Conservation (phyloP, 805 yeast genomes). For the Nakazawaea anatomiae region DNA sequence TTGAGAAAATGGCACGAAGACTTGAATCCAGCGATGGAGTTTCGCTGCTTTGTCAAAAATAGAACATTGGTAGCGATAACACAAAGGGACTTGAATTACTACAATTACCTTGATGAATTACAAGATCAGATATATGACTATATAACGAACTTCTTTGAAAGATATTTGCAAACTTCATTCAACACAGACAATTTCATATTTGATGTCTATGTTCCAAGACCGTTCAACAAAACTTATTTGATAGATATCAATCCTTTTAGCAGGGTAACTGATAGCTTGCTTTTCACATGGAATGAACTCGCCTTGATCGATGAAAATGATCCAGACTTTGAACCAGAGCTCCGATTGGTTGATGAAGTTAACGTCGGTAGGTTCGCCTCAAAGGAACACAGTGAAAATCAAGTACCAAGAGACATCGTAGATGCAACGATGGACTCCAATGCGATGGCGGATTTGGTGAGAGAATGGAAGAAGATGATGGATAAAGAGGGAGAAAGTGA, state of each 20-base stretch:
- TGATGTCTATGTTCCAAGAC: conserved; percentile 81
- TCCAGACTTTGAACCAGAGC: conserved; percentile 34
- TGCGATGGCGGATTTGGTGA: conserved; percentile 63
- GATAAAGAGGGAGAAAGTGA: conserved; percentile 19
- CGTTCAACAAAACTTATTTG: conserved; percentile 57
- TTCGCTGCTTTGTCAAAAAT: conserved; percentile 74
- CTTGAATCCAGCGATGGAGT: conserved; percentile 86
- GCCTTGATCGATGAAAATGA: conserved; percentile 24
- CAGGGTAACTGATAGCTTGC: conserved; percentile 67
- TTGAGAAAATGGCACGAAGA: conserved; percentile 75
- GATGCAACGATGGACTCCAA: conserved; percentile 71
- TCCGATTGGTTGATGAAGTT: conserved; percentile 63
- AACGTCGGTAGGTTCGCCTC: conserved; percentile 73
- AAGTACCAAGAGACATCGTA: conserved; percentile 87
- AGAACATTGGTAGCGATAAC: conserved; percentile 63
- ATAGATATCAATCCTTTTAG: conserved; percentile 87
- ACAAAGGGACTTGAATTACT: conserved; percentile 84
- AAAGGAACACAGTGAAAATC: conserved; percentile 83
- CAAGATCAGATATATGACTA: conserved; percentile 38
- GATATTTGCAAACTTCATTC: conserved; percentile 39
- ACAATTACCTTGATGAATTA: conserved; percentile 57
- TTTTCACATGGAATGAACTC: conserved; percentile 85
- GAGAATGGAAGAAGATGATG: conserved; percentile 41
- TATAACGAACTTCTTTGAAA: conserved; percentile 52
- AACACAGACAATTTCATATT: conserved; percentile 56